Evolutionary conservation across 2,329 filamentous ascomycete species (phyloP).

Genomic region (Fusarium avenaceum): DNA sequence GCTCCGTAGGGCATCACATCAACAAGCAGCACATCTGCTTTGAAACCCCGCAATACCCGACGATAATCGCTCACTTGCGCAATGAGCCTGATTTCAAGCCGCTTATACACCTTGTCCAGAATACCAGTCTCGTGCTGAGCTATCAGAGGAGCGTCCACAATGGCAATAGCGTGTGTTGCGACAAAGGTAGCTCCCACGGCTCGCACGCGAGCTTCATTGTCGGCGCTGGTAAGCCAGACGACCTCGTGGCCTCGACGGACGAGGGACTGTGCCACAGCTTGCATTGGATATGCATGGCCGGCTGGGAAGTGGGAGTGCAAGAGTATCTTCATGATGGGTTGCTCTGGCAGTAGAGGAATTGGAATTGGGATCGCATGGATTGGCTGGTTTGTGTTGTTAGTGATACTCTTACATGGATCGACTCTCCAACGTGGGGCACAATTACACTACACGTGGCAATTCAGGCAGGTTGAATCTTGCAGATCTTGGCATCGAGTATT

Average conservation of each 20-base stretch:
- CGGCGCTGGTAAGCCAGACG: constrained; percentile 54
- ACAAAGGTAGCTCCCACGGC: constrained; percentile 54
- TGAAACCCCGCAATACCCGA: constrained; percentile 47
- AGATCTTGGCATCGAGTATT: not conserved
- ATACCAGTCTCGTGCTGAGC: constrained; percentile 50
- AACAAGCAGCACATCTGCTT: constrained; percentile 53
- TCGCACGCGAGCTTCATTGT: constrained; percentile 53
- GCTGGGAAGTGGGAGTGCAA: constrained; percentile 58
- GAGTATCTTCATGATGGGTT: constrained; percentile 54
- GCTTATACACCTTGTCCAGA: constrained; percentile 48
- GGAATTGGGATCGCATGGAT: not conserved
- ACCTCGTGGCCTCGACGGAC: constrained; percentile 56
- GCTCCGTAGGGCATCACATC: constrained; percentile 57
- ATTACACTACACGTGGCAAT: not conserved
- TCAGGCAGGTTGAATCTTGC: not conserved
- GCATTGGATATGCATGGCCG: constrained; percentile 57
- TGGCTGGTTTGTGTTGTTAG: not conserved
- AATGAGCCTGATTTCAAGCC: constrained; percentile 49
- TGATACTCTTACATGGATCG: not conserved
- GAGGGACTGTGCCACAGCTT: constrained; percentile 56
- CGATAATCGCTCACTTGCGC: constrained; percentile 57
- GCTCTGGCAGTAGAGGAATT: not conserved
- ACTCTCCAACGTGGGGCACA: not conserved
- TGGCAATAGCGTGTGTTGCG: constrained; percentile 50
- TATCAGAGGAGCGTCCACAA: constrained; percentile 51